Percentiles rank a stretch among this genome's conserved stretches.
phyloP scores from a whole-genome alignment of 345 rosid genomes.

The Pelargonium nanum region DNA sequence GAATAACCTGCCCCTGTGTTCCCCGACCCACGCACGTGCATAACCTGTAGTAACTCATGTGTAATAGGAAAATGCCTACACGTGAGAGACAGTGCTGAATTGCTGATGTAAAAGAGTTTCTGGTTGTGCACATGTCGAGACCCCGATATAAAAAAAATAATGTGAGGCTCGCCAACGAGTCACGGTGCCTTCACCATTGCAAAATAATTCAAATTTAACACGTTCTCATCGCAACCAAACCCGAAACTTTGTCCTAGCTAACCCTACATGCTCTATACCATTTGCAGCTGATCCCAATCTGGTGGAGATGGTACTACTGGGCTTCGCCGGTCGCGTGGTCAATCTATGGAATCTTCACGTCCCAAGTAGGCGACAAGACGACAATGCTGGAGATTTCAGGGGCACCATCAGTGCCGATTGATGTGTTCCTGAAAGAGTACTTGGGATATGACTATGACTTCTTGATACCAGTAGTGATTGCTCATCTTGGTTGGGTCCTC shows the following conservation, averaged over 20 bases:
- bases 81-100: too few relatives aligned
- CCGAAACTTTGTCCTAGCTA: neutral
- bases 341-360: slow-evolving; percentile 29
- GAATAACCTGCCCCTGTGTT: too few relatives aligned
- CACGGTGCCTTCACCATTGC: too few relatives aligned
- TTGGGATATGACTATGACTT: slow-evolving; percentile 28
- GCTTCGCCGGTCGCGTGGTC: slow-evolving; percentile 37
- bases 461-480: slow-evolving; percentile 21
- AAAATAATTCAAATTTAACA: too few relatives aligned
- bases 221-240: too few relatives aligned
- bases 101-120: too few relatives aligned
- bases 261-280: neutral
- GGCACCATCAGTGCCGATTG: neutral
- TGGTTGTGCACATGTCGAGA: too few relatives aligned
- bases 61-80: too few relatives aligned
- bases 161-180: too few relatives aligned
- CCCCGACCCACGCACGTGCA: too few relatives aligned
- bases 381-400: neutral
- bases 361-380: slow-evolving; percentile 21
- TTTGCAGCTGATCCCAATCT: slow-evolving; percentile 25
- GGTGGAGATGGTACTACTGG: slow-evolving; percentile 56
- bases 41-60: too few relatives aligned
- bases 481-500: slow-evolving; percentile 30
- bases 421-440: slow-evolving; percentile 16
- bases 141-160: too few relatives aligned